Evolutionary conservation across 371 early-diverging fungal genomes (phyloP).

Genomic region (Cladochytrium tenue): DNA sequence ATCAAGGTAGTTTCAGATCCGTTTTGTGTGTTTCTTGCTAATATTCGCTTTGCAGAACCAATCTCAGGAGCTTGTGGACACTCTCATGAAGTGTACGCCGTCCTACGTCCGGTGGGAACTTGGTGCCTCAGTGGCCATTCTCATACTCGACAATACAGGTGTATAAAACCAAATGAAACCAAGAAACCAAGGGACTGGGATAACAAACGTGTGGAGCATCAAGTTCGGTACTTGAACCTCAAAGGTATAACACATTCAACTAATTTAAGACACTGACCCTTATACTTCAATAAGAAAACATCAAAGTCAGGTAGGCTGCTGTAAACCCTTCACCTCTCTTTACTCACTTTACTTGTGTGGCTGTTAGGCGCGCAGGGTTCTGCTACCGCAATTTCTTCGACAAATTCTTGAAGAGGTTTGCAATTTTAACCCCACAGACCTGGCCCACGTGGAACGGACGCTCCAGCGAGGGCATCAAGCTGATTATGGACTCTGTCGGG

Average conservation of each 20-base stretch:
- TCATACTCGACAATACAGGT: slow-evolving; percentile 31
- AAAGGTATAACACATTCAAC: no score
- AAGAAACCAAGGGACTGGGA: slow-evolving; percentile 90
- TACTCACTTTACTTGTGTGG: background rate
- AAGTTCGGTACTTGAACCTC: slow-evolving; percentile 93
- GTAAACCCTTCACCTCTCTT: background rate
- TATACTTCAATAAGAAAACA: no score
- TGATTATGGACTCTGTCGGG: slow-evolving; percentile 82
- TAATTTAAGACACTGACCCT: no score
- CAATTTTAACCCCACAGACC: slow-evolving; percentile 77
- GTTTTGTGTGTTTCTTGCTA: slow-evolving; percentile 59
- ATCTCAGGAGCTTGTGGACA: slow-evolving; percentile 73
- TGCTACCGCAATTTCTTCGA: slow-evolving; percentile 90
- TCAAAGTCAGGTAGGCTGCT: slow-evolving; percentile 79
- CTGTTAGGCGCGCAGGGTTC: slow-evolving; percentile 85
- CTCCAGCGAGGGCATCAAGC: slow-evolving; percentile 65
- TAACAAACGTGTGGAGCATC: slow-evolving; percentile 83
- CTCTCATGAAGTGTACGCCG: slow-evolving; percentile 93
- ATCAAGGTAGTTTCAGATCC: slow-evolving; percentile 70
- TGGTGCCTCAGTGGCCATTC: background rate
- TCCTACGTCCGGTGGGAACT: slow-evolving; percentile 83
- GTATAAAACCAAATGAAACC: slow-evolving; percentile 97
- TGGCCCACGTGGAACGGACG: slow-evolving; percentile 86
- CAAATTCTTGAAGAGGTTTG: slow-evolving; percentile 77
- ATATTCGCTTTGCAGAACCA: slow-evolving; percentile 33